Evolutionary conservation across 345 rosid species (phyloP).

Genomic region (Citrus trifoliata): DNA sequence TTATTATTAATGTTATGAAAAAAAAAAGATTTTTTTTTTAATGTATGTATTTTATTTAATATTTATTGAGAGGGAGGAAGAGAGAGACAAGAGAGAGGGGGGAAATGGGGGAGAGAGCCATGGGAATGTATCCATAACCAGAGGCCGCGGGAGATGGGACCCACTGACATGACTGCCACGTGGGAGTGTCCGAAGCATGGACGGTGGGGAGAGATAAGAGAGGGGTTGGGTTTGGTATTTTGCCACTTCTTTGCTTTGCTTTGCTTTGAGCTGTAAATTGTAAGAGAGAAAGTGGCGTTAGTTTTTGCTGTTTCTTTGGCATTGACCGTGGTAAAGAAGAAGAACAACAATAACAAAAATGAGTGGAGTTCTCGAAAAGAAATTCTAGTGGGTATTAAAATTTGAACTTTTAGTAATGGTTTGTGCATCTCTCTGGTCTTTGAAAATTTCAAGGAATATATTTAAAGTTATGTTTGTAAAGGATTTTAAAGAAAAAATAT

Average conservation of each 20-base stretch:
- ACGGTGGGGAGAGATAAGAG: conserved; percentile 13
- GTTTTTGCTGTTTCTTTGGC: not conserved
- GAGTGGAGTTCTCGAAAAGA: too few relatives aligned
- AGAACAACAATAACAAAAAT: too few relatives aligned
- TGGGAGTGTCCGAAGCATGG: conserved; percentile 34
- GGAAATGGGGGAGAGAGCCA: conserved; percentile 15
- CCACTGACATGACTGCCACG: conserved; percentile 63
- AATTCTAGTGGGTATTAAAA: too few relatives aligned
- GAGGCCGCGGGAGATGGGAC: conserved; percentile 38
- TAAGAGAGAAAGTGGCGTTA: not conserved
- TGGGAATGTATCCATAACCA: conserved; percentile 30
- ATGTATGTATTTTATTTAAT: not conserved
- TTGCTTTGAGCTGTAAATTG: not conserved
- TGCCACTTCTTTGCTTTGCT: not conserved
- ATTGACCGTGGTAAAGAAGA: not conserved
- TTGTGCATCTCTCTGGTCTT: too few relatives aligned
- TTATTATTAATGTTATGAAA: not conserved
- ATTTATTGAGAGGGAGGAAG: not conserved
- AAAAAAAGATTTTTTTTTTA: not conserved
- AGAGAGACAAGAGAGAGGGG: not conserved
- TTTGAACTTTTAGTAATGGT: too few relatives aligned
- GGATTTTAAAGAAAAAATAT: too few relatives aligned
- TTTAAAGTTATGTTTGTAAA: too few relatives aligned
- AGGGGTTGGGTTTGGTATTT: not conserved
- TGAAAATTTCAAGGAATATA: too few relatives aligned